Percentiles rank a stretch among this genome's conserved stretches.
Conservation (phyloP, 1,284 basidiomycete genomes). For the Coniferiporia sulphurascens region DNA sequence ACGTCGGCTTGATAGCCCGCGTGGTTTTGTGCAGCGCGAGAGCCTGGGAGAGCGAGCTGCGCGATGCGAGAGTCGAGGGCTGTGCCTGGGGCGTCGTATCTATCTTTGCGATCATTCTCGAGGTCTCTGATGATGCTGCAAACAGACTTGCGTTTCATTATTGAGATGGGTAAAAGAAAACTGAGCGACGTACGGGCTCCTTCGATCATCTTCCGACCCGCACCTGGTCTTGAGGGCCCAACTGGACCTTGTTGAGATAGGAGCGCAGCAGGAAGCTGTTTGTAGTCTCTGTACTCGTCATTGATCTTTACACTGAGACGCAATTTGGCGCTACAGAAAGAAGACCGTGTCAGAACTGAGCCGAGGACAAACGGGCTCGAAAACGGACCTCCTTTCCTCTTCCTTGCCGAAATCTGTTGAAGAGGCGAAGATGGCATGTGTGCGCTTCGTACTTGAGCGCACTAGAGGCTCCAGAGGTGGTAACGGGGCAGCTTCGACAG, state of each 20-base stretch:
- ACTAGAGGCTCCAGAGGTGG: constrained; percentile 65
- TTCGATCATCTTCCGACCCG: constrained; percentile 63
- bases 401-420: constrained; percentile 57
- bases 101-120: constrained; percentile 62
- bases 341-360: constrained; percentile 1
- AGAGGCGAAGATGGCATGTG: constrained; percentile 62
- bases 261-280: constrained; percentile 79
- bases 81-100: constrained; percentile 60
- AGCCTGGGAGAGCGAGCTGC: constrained; percentile 73
- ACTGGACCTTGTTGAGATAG: constrained; percentile 77
- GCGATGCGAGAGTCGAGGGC: constrained; percentile 62
- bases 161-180: constrained; percentile 1
- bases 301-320: constrained; percentile 72
- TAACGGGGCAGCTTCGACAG: constrained; percentile 31
- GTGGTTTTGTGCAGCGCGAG: constrained; percentile 88
- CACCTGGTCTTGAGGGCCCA: constrained; percentile 70
- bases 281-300: constrained; percentile 85
- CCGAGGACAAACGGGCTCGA: background rate
- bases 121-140: constrained; percentile 44
- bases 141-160: constrained; percentile 2
- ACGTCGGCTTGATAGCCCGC: constrained; percentile 88
- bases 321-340: constrained; percentile 48
- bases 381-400: constrained; percentile 62
- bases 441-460: constrained; percentile 58
- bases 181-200: constrained; percentile 52